Evolutionary conservation across 2,329 filamentous ascomycete species (phyloP).

Genomic region (Cercospora sesami): DNA sequence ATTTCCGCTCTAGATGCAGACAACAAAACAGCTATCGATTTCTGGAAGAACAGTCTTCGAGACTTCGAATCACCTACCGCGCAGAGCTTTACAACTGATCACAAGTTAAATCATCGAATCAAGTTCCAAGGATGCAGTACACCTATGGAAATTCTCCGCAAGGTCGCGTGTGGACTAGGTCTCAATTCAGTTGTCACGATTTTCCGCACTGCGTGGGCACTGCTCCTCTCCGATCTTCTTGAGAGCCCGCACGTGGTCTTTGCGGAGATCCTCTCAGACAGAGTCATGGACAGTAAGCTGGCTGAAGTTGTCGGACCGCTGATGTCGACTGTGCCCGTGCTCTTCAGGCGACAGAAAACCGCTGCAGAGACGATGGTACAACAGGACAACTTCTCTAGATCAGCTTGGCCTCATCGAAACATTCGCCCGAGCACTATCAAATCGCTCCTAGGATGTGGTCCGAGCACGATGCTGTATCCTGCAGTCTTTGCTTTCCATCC

Average conservation of each 20-base stretch:
- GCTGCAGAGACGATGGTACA: constrained; percentile 8
- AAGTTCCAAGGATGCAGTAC: constrained; percentile 12
- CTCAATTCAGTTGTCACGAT: constrained; percentile 19
- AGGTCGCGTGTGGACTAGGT: constrained; percentile 2
- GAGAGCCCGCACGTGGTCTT: constrained; percentile 19
- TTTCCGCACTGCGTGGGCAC: constrained; percentile 19
- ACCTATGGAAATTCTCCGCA: constrained; percentile 10
- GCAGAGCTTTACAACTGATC: constrained; percentile 4
- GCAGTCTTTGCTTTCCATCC: constrained; percentile 24
- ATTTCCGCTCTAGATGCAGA: constrained; percentile 20
- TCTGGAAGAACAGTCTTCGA: constrained; percentile 19
- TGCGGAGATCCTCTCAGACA: constrained; percentile 21
- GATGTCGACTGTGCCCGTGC: constrained; percentile 19
- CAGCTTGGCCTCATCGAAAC: constrained; percentile 18
- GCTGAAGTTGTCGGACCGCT: constrained; percentile 16
- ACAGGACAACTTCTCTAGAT: constrained; percentile 17
- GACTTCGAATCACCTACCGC: constrained; percentile 13
- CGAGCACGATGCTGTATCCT: constrained; percentile 15
- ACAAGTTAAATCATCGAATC: constrained; percentile 16
- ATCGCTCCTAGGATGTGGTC: constrained; percentile 3
- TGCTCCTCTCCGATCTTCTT: constrained; percentile 17
- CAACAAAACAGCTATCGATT: background rate
- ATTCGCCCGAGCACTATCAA: constrained; percentile 20
- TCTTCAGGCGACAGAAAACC: constrained; percentile 12
- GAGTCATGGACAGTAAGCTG: constrained; percentile 18